Evolutionary conservation across 2,329 filamentous ascomycete species (phyloP).

Genomic region (Colletotrichum sidae): DNA sequence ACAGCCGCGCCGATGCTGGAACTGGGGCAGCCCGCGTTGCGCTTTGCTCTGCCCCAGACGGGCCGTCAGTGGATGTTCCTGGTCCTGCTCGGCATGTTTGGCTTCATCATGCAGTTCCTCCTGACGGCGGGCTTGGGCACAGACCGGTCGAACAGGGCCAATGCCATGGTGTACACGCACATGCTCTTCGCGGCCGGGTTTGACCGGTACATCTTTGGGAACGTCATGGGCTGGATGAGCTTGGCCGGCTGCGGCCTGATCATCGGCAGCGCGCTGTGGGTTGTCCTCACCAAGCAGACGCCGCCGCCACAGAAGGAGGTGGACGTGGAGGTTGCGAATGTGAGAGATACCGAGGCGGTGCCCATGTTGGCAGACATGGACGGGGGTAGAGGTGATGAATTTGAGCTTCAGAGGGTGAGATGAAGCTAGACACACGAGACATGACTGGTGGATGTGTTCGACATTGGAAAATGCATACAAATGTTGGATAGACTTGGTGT

Average conservation of each 20-base stretch:
- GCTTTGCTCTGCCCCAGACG: conserved; percentile 55
- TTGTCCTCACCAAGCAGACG: conserved; percentile 57
- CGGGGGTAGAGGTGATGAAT: conserved; percentile 42
- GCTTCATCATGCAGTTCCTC: conserved; percentile 89
- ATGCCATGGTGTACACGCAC: conserved; percentile 68
- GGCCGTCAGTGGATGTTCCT: conserved; percentile 74
- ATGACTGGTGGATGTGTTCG: background rate
- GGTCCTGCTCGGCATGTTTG: conserved; percentile 75
- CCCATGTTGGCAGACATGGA: conserved; percentile 52
- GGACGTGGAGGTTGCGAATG: conserved; percentile 45
- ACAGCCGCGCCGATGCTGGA: conserved; percentile 58
- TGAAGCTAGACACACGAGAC: background rate
- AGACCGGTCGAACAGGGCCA: conserved; percentile 72
- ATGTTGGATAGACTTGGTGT: too few species aligned
- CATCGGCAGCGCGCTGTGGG: conserved; percentile 64
- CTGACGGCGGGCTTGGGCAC: conserved; percentile 80
- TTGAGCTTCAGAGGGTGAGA: conserved; percentile 30
- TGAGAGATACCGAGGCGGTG: conserved; percentile 50
- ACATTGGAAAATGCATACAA: too few species aligned
- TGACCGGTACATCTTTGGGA: conserved; percentile 64
- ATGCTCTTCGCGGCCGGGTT: conserved; percentile 67
- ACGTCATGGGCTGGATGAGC: conserved; percentile 61
- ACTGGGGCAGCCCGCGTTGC: conserved; percentile 59
- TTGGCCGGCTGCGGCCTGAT: conserved; percentile 64
- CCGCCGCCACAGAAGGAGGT: conserved; percentile 43